Base-by-base conservation (phyloP, 345 rosid species). In the Isatis tinctoria region DNA sequence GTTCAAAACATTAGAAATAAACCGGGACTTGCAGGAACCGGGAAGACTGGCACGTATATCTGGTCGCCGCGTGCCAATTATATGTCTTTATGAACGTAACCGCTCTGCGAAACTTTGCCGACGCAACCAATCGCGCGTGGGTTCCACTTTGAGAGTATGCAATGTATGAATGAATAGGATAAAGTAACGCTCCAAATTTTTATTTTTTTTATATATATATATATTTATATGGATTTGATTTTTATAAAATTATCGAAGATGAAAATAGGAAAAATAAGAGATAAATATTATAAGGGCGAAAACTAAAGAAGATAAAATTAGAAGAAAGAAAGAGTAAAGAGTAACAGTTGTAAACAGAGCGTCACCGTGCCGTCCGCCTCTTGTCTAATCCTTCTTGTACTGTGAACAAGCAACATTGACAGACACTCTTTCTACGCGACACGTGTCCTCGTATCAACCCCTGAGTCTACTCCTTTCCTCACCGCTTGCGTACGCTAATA, bases 281-380 rank as follows among this genome's bases (percentile, higher is more conserved):
- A 30, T 30, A 32, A 32, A 32, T 22, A 51, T 49, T 6, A 14
- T 27, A 43, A 13, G n/a, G 0, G n/a, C 1, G 16, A 7, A 43
- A n/a, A 43, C 5, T 13, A 43, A 5, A 14, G 14, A 4, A 10
- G 14, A 12, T 1, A 4, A 30, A 32, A 32, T 6, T 6, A 1
- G 36, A 10, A 11, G 2, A 47, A 32, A 32, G 35, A 32, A 35
- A 63, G 30, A 56, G 77, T 51, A 32, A 35, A 63, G 30, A 56
- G 77, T 51, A 82, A 77, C 79, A 75, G 77, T 76, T 14, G 51
- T 65, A 70, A 75, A 85, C 85, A 82, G 83, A 65, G 81, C 36
- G 67, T 84, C 82, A 77, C 85, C 85, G 82, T 76, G 87, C 85
- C 87, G 80, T 83, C 87, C 89, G 85, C 78, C 69, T 47, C 68